Percentiles rank a stretch among this genome's conserved stretches.
These are phyloP conservation scores for Elongisporangium prolatum DNA, from an alignment of 352 stramenopile genomes.

Conservation along the genomic window DNA sequence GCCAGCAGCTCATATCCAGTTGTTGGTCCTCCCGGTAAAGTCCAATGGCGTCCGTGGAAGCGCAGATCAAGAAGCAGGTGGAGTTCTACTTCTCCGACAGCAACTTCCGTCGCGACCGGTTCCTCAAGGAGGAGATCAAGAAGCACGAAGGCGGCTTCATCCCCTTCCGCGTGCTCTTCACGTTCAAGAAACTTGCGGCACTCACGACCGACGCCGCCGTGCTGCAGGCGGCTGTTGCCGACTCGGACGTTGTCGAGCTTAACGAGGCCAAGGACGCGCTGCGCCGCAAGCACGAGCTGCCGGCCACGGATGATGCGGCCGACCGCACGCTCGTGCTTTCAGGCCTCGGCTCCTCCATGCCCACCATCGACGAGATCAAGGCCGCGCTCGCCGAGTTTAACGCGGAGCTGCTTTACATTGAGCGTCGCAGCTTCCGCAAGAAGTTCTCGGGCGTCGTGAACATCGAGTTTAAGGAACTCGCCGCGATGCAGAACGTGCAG, in stretches of 20 bases:
- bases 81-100: constrained; percentile 93
- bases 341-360: constrained; percentile 49
- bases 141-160: constrained; percentile 82
- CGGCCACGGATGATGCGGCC: constrained; percentile 52
- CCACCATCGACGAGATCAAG: constrained; percentile 82
- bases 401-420: constrained; percentile 64
- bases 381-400: constrained; percentile 46
- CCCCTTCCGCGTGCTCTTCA: constrained; percentile 83
- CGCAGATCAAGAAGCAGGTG: constrained; percentile 87
- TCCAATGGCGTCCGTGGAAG: constrained; percentile 52
- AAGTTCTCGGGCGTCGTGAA: constrained; percentile 70
- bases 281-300: constrained; percentile 67
- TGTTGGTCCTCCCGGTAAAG: constrained; percentile 6
- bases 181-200: constrained; percentile 89
- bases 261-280: constrained; percentile 74
- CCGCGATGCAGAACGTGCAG: constrained; percentile 43
- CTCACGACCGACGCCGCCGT: constrained; percentile 72
- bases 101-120: constrained; percentile 90
- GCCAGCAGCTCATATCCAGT: constrained; percentile 7
- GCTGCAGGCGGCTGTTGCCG: constrained; percentile 59
- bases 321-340: constrained; percentile 70
- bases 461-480: constrained; percentile 68
- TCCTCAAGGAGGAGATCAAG: constrained; percentile 82
- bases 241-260: constrained; percentile 76
- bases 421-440: constrained; percentile 66